Evolutionary conservation across 1,284 basidiomycete genomes (phyloP), one percentile per base, ranked within the genome.

Genomic region (Hymenochaete sp.): DNA sequence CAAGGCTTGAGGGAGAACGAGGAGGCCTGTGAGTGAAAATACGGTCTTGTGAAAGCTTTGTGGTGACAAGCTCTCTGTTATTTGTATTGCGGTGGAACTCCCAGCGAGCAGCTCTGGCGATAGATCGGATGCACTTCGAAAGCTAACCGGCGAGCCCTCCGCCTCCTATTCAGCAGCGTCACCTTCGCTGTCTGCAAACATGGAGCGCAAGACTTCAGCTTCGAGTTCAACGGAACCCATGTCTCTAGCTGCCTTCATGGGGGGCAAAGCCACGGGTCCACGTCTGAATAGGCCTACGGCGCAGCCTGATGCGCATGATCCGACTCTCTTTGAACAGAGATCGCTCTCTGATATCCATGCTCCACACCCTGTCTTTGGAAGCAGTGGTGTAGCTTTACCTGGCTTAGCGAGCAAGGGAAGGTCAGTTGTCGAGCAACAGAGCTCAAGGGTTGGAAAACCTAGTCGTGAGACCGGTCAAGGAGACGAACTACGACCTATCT

Each of bases 171-270:
- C 29, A 19, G 38, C 11, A 51, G 42, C 18, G 25, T 51, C 11
- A 33, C 42, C 11, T 28, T n/a, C 38, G 35, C n/a, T n/a, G 26
- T 37, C 22, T 35, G 37, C 35, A 9, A 16, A 9, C 18, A 38
- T 38, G 19, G 48, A 43, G 22, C 22, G 26, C 28, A 45, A 44
- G 19, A 49, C 52, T 33, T 39, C 52, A 18, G 40, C 35, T 44
- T 26, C 47, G 24, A 40, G 50, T 41, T 46, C 53, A 10, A 52
- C 55, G 27, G 70, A 70, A 38, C 65, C 76, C 1, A 72, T 81
- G 6, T 86, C 85, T 1, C 70, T 88, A 14, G 85, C 85, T 2
- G 70, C 79, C 2, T 85, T 87, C 59, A 86, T 88, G 50, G 85
- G 85, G 35, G 83, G 84, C 3, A 72, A 70, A 38, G 78, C 80